Conservation (phyloP, 371 early-diverging fungal genomes). For the Lichtheimia ornata region DNA sequence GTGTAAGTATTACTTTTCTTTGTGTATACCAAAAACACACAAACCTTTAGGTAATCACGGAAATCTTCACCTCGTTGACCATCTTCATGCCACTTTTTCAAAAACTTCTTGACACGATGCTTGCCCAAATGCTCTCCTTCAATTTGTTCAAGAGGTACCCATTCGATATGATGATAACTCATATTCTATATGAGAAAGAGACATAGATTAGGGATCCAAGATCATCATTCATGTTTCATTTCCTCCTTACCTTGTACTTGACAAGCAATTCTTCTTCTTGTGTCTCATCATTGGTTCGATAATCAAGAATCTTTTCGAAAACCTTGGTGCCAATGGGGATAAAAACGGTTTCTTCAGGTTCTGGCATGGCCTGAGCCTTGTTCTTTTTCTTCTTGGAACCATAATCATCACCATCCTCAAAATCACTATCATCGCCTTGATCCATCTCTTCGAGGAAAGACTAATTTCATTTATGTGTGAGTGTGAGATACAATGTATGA, state of each 20-base stretch:
- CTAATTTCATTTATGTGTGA: slow-evolving; percentile 8
- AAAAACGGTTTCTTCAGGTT: slow-evolving; percentile 44
- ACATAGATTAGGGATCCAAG: background rate
- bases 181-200: slow-evolving; percentile 42
- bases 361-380: slow-evolving; percentile 11
- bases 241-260: slow-evolving; percentile 69
- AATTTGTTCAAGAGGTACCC: slow-evolving; percentile 72
- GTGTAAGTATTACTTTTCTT: background rate
- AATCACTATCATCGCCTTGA: slow-evolving; percentile 25
- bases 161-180: slow-evolving; percentile 85
- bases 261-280: slow-evolving; percentile 55
- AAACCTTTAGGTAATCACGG: slow-evolving; percentile 51
- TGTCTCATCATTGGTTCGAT: slow-evolving; percentile 44
- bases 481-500: no score
- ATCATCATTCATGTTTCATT: background rate
- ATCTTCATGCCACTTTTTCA: slow-evolving; percentile 64
- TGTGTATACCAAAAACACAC: slow-evolving; percentile 19
- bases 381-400: slow-evolving; percentile 18
- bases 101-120: slow-evolving; percentile 78
- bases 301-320: slow-evolving; percentile 72
- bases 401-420: slow-evolving; percentile 19
- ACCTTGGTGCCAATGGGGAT: slow-evolving; percentile 74
- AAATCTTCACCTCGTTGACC: slow-evolving; percentile 58
- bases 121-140: slow-evolving; percentile 74
- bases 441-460: slow-evolving; percentile 33